phyloP scores from a whole-genome alignment of 768 basidiomycete species.

The Serendipita sp. region DNA sequence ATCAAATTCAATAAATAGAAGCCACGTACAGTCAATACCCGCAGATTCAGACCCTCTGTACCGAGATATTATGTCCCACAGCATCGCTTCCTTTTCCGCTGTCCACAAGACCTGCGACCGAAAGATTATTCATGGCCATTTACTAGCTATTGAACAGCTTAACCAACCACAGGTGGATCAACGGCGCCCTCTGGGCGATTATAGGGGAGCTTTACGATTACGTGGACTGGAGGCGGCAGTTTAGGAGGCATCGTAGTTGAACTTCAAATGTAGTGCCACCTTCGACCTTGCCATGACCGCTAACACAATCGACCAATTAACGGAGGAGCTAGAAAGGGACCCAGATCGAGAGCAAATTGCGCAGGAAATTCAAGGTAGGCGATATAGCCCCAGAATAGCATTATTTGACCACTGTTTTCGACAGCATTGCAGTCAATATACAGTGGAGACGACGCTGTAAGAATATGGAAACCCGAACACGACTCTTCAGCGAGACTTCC shows the following conservation, averaged over 20 bases:
- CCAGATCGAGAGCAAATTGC: slow-evolving; percentile 28
- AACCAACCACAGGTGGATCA: slow-evolving; percentile 51
- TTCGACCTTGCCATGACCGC: not conserved
- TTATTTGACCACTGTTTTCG: not conserved
- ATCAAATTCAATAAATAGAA: not conserved
- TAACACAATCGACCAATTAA: slow-evolving; percentile 15
- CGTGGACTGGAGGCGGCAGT: slow-evolving; percentile 31
- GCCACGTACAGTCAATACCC: slow-evolving; percentile 56
- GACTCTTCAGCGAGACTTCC: slow-evolving; percentile 12
- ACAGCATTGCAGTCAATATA: slow-evolving; percentile 72
- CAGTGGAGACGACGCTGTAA: slow-evolving; percentile 41
- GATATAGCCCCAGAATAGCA: not conserved
- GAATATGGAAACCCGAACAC: slow-evolving; percentile 33
- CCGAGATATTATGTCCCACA: slow-evolving; percentile 76
- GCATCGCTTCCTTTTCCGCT: slow-evolving; percentile 61
- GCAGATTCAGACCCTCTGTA: slow-evolving; percentile 56
- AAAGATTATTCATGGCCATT: not conserved
- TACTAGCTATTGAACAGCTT: not conserved
- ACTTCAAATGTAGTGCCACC: not conserved
- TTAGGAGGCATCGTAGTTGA: slow-evolving; percentile 13
- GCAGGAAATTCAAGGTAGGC: slow-evolving; percentile 30
- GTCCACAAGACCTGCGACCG: slow-evolving; percentile 62
- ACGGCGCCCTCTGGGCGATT: slow-evolving; percentile 56
- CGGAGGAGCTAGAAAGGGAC: slow-evolving; percentile 16
- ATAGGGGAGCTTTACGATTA: slow-evolving; percentile 65